These are phyloP conservation scores for Apiotrichum laibachii DNA, from an alignment of 1,284 basidiomycete species.

Conservation along the genomic window DNA sequence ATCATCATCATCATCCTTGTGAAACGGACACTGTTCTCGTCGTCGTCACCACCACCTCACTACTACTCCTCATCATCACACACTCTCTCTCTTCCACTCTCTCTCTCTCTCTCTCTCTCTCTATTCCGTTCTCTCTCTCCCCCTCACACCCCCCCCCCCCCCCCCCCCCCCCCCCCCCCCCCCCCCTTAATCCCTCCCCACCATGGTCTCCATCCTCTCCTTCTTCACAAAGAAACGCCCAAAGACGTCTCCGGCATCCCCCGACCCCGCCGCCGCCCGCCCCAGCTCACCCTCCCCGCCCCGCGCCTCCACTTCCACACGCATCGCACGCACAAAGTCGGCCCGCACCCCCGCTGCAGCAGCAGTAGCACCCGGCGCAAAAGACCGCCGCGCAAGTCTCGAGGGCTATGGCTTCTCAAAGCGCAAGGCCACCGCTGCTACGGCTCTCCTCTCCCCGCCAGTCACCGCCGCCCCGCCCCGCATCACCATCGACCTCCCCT, in stretches of 20 bases:
- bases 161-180: too few relatives aligned
- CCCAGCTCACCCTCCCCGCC: constrained; percentile 10
- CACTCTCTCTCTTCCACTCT: neutral
- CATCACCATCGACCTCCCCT: constrained; percentile 20
- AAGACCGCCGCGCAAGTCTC: constrained; percentile 3
- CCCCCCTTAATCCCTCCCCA: neutral
- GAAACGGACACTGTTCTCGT: too few relatives aligned
- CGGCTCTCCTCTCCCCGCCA: neutral
- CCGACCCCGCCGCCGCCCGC: constrained; percentile 1
- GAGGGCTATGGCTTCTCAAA: neutral
- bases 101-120: neutral
- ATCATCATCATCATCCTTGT: too few relatives aligned
- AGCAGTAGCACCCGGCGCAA: neutral
- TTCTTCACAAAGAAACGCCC: constrained; percentile 40
- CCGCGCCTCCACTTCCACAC: neutral
- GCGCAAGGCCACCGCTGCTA: neutral
- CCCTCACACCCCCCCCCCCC: too few relatives aligned
- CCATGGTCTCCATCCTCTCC: constrained; percentile 39
- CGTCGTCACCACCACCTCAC: too few relatives aligned
- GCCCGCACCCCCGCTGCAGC: neutral
- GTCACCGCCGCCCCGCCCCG: constrained; percentile 18
- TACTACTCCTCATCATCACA: too few relatives aligned
- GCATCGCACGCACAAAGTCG: neutral
- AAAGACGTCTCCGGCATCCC: constrained; percentile 10
- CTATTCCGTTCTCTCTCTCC: too few relatives aligned